Evolutionary conservation across 805 yeast species (phyloP).

Genomic region (Suhomyces vadensis): DNA sequence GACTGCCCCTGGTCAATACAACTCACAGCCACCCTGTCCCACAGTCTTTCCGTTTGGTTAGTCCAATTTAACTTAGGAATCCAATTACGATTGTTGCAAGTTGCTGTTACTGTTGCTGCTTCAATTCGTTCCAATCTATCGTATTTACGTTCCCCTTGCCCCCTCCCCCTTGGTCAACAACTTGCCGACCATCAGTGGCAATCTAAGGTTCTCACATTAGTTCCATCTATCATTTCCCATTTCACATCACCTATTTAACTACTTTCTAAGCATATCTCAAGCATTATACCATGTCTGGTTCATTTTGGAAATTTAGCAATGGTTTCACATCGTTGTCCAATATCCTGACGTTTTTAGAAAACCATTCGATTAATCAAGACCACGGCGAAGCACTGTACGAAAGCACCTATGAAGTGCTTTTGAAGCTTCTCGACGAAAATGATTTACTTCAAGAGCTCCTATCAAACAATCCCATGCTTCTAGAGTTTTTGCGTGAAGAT

Average conservation of each 20-base stretch:
- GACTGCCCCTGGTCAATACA: no score
- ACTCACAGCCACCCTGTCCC: no score
- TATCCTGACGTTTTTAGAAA: conserved; percentile 41
- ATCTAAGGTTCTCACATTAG: no score
- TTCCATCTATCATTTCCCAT: not conserved
- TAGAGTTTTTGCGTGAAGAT: conserved; percentile 44
- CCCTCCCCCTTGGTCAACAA: no score
- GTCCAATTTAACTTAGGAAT: no score
- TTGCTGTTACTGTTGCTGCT: no score
- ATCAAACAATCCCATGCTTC: conserved; percentile 41
- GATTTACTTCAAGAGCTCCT: conserved; percentile 45
- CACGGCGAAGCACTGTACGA: conserved; percentile 17
- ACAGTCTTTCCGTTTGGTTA: no score
- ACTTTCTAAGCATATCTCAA: not conserved
- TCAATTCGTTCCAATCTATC: no score
- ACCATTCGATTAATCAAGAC: conserved; percentile 23
- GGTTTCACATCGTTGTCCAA: conserved; percentile 47
- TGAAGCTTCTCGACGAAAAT: conserved; percentile 42
- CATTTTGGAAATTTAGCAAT: conserved; percentile 49
- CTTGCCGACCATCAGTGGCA: no score
- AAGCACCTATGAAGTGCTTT: conserved; percentile 26
- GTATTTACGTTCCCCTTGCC: no score
- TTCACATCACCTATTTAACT: not conserved
- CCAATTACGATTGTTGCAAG: no score
- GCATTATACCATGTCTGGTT: conserved; percentile 41